Evolutionary conservation across 163 green algal species (phyloP), one percentile per base, ranked within the genome.

Genomic region (Chlorella variabilis): DNA sequence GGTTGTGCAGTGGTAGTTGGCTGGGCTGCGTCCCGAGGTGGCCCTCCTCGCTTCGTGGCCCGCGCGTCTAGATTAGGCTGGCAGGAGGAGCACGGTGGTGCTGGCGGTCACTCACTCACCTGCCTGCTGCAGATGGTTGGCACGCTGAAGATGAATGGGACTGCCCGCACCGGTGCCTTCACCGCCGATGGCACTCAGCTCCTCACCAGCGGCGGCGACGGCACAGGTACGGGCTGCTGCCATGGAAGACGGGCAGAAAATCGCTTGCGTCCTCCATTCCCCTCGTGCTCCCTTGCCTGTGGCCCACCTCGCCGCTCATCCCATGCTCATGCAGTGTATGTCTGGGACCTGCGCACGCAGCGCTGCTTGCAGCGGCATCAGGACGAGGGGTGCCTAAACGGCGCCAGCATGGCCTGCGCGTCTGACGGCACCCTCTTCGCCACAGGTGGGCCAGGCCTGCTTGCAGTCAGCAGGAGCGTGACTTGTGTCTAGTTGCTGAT

Each of bases 301-400:
- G n/a, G n/a, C n/a, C n/a, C n/a, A n/a, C n/a, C n/a, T 62, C 20
- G 54, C 4, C 15, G 54, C 15, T 62, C n/a, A n/a, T n/a, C 45
- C 45, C 11, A 11, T 54, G 27, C 41, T 63, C 6, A 15, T 59
- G 59, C 59, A 34, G 84, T 99, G 33, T 92, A 97, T 83, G 89
- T 92, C 2, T 99, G 96, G 96, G 96, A 99, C 84, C 73, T 99
- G 84, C 92, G 96, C 71, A 98, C 83, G 59, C 91, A 88, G 71
- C 90, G 89, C 31, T 98, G 95, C 89, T 75, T 97, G 29, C 58
- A 87, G 18, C 84, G 89, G 34, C 84, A 92, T 20, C 48, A 87
- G 9, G 96, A 99, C 80, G 88, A 95, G 75, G 96, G 96, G 39
- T 93, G 90, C 85, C 66, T 96, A 8, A 83, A 80, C 49, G 82